phyloP scores from a whole-genome alignment of 2,329 filamentous ascomycete genomes.

The Bipolaris zeicola region DNA sequence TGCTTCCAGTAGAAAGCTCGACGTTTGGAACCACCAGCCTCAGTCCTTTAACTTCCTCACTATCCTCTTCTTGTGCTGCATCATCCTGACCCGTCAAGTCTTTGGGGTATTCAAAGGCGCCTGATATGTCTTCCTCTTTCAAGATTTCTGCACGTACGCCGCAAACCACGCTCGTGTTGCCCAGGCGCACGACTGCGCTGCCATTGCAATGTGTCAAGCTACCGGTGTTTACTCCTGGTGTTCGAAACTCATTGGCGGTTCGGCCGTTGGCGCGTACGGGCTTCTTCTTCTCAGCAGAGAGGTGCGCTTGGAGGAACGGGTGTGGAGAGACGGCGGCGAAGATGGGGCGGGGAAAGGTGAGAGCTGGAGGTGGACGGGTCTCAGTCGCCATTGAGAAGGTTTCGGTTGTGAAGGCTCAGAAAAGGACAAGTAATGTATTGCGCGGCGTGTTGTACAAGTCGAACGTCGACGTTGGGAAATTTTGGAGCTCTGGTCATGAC shows the following conservation, averaged over 20 bases:
- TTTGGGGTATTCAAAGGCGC: conserved; percentile 53
- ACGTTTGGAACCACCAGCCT: conserved; percentile 91
- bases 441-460: background rate
- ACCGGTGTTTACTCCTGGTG: conserved; percentile 77
- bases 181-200: conserved; percentile 83
- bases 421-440: background rate
- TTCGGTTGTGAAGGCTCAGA: background rate
- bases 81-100: conserved; percentile 22
- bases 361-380: conserved; percentile 30
- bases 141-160: conserved; percentile 88
- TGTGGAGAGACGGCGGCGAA: conserved; percentile 91
- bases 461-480: conserved; percentile 23
- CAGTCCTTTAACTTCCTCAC: conserved; percentile 53
- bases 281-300: conserved; percentile 64
- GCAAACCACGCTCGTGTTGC: conserved; percentile 93
- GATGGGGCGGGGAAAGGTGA: conserved; percentile 67
- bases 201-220: conserved; percentile 89
- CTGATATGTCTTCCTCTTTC: conserved; percentile 73
- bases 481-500: conserved; percentile 34
- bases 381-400: conserved; percentile 29
- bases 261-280: conserved; percentile 83
- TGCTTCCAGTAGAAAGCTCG: conserved; percentile 87
- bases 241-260: conserved; percentile 69
- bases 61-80: conserved; percentile 26
- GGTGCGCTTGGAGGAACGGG: conserved; percentile 87